Percentiles rank a stretch among this genome's conserved stretches.
phyloP scores from a whole-genome alignment of 2,329 filamentous ascomycete species.

The Pyrenochaeta sp. region DNA sequence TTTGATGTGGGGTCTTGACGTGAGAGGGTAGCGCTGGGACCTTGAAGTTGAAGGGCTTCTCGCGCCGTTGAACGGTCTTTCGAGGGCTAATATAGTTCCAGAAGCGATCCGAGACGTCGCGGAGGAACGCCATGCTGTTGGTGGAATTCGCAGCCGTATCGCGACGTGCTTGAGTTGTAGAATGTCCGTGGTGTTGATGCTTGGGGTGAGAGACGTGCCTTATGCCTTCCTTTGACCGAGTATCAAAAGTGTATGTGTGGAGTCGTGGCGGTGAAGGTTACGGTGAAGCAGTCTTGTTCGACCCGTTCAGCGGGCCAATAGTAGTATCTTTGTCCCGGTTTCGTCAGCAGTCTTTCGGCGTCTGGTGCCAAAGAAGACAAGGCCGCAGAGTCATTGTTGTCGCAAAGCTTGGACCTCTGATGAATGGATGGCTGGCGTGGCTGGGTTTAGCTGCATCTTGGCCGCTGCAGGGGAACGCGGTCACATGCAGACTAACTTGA shows the following conservation, averaged over 20 bases:
- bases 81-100: constrained; percentile 55
- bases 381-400: constrained; percentile 30
- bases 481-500: constrained; percentile 9
- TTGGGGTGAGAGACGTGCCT: not conserved
- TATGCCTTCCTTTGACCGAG: too few relatives aligned
- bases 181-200: not conserved
- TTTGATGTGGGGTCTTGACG: constrained; percentile 6
- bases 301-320: constrained; percentile 10
- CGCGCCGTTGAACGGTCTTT: constrained; percentile 48
- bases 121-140: constrained; percentile 40
- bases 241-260: not conserved
- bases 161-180: constrained; percentile 4
- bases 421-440: constrained; percentile 13
- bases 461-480: constrained; percentile 14
- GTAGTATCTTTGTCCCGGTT: constrained; percentile 19
- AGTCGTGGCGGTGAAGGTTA: constrained; percentile 24
- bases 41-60: constrained; percentile 53
- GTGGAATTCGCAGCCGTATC: not conserved
- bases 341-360: constrained; percentile 6
- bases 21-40: constrained; percentile 33
- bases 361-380: constrained; percentile 20
- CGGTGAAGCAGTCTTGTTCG: constrained; percentile 14
- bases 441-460: constrained; percentile 14
- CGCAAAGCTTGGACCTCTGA: constrained; percentile 7
- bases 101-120: constrained; percentile 46